Base-by-base conservation (phyloP, 352 stramenopile genomes). In the Pythium biforme region DNA sequence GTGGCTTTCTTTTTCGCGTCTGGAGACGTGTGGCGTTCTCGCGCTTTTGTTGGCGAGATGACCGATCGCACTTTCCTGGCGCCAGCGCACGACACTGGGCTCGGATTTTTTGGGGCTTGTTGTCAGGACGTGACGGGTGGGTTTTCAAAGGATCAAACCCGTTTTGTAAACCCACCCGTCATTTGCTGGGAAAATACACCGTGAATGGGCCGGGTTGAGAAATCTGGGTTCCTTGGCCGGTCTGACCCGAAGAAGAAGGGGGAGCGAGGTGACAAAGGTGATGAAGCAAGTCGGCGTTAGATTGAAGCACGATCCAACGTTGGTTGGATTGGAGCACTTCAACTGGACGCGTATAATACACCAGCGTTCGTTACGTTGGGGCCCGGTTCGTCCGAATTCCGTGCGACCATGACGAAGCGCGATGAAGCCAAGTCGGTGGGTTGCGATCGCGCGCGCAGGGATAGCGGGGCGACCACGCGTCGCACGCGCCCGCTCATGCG, bases 371-470 rank as follows among this genome's bases (percentile, higher is more conserved):
- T 66, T 58, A 43, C 27, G 47, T 54, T 53, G 37, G 11, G 12
- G 11, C 6, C 1, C 37, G 19, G 10, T 12, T 45, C 40, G 19
- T 3, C 20, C 77, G 74, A 49, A 80, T 57, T 57, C 79, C 74
- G 39, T 25, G 40, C 8, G 19, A 54, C 5, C 27, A 66, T 66
- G 59, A 25, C 39, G 27, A 50, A 43, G 25, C 39, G 23, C 47
- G 54, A 69, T 55, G 62, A 69, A 49, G 49, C 55, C 54, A 60
- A 47, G 54, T 53, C 62, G 62, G 62, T 69, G 48, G 12, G 52
- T 59, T 34, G 14, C 46, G 17, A 23, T 53, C 26, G 46, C n/a
- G n/a, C n/a, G n/a, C n/a, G n/a, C n/a, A n/a, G n/a, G n/a, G n/a
- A n/a, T n/a, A n/a, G n/a, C 46, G 15, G 1, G 12, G 23, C 25